These are phyloP conservation scores for Nicotiana tomentosiformis DNA, from an alignment of 257 asterid species.

Conservation along the genomic window DNA sequence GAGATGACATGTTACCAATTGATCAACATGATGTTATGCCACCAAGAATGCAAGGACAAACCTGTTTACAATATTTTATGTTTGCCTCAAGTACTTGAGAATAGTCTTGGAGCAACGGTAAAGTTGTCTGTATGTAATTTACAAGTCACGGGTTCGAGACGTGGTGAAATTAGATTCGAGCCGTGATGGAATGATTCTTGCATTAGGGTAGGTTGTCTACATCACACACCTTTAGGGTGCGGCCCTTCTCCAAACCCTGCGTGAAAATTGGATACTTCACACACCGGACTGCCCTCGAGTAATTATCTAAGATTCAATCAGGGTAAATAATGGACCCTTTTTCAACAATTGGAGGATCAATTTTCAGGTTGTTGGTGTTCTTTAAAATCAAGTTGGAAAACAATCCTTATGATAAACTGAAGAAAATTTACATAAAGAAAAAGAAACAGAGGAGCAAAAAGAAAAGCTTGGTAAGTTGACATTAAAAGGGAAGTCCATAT, in stretches of 20 bases:
- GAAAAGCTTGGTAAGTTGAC: background rate
- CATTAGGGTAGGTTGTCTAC: too few relatives aligned
- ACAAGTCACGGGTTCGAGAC: too few relatives aligned
- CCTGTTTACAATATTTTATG: background rate
- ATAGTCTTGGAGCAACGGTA: too few relatives aligned
- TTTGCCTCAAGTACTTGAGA: too few relatives aligned
- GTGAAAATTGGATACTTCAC: accelerated
- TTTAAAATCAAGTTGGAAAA: background rate
- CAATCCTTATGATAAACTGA: background rate
- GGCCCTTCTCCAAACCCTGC: too few relatives aligned
- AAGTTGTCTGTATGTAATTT: too few relatives aligned
- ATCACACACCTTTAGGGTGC: too few relatives aligned
- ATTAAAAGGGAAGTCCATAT: conserved; percentile 26
- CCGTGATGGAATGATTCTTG: too few relatives aligned
- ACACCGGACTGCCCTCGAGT: background rate
- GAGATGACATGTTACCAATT: conserved; percentile 3
- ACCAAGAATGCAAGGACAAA: background rate
- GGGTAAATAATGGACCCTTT: background rate
- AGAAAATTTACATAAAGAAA: background rate
- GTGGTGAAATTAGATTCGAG: too few relatives aligned
- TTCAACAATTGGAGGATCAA: background rate
- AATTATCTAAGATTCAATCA: background rate
- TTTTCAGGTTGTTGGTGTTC: background rate
- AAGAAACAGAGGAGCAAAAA: background rate
- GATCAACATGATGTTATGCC: background rate